Conservation (phyloP, 352 stramenopile genomes). For the Globisporangium paddicum region DNA sequence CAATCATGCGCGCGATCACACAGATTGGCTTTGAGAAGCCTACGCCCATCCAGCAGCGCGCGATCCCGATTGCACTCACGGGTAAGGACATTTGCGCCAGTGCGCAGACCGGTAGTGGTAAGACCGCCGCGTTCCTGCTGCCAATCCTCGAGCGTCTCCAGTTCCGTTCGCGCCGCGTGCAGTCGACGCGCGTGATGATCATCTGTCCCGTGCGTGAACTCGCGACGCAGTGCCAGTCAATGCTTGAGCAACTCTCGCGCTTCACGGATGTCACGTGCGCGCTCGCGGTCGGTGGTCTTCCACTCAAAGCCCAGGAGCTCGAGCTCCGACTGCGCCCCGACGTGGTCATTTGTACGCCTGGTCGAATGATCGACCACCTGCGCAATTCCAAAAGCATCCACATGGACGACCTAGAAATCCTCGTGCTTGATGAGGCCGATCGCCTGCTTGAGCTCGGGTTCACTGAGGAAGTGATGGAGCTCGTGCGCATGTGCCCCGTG, state of each 20-base stretch:
- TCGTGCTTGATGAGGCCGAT: slow-evolving; percentile 95
- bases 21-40: slow-evolving; percentile 96
- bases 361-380: slow-evolving; percentile 97
- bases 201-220: slow-evolving; percentile 97
- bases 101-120: slow-evolving; percentile 96
- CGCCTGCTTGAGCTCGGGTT: slow-evolving; percentile 98
- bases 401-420: slow-evolving; percentile 97
- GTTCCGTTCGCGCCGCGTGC: slow-evolving; percentile 84
- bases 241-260: slow-evolving; percentile 93
- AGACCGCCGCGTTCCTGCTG: slow-evolving; percentile 98
- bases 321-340: slow-evolving; percentile 95
- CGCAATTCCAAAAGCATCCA: slow-evolving; percentile 96
- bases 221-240: slow-evolving; percentile 94
- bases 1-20: slow-evolving; percentile 95
- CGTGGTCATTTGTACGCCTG: slow-evolving; percentile 97
- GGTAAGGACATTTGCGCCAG: slow-evolving; percentile 98
- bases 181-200: slow-evolving; percentile 94
- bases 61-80: slow-evolving; percentile 92
- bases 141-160: slow-evolving; percentile 97
- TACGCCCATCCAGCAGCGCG: slow-evolving; percentile 92
- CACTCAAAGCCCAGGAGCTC: slow-evolving; percentile 90
- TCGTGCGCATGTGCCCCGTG: slow-evolving; percentile 95
- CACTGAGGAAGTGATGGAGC: slow-evolving; percentile 94
- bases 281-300: slow-evolving; percentile 93
- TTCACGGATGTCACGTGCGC: slow-evolving; percentile 94